Conservation (phyloP, 129 eudicot species). For the Chrysanthemum makinoi region DNA sequence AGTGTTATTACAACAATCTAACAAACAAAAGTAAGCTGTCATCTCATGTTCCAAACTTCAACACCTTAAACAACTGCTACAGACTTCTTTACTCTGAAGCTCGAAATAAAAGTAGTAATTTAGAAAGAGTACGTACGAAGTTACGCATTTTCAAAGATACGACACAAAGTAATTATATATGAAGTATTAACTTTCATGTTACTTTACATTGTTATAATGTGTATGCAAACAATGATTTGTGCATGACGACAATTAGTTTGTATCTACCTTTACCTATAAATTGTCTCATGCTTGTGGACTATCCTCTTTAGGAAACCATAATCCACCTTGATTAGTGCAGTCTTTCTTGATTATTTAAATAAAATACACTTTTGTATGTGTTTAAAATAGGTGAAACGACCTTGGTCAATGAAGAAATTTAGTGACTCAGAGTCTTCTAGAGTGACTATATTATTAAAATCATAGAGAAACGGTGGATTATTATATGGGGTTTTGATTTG, state of each 20-base stretch:
- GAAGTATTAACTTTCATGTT: no score
- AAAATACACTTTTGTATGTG: not conserved
- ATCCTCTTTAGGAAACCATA: not conserved
- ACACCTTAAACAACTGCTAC: no score
- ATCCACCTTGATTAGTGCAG: not conserved
- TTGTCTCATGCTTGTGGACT: constrained; percentile 12
- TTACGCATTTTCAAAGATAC: no score
- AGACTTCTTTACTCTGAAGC: no score
- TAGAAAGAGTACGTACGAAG: no score
- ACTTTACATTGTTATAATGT: no score
- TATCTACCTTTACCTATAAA: constrained; percentile 16
- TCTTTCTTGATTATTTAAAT: not conserved
- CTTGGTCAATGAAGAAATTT: not conserved
- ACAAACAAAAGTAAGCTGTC: no score
- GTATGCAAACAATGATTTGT: not conserved
- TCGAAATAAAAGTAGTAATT: no score
- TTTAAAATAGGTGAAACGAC: not conserved
- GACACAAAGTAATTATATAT: no score
- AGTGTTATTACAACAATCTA: no score
- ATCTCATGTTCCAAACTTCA: no score
- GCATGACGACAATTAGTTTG: not conserved
- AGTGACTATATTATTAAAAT: not conserved
- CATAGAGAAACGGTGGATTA: not conserved
- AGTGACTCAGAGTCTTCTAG: constrained; percentile 5
- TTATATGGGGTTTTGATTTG: not conserved